Conservation (phyloP, 495 filamentous ascomycete species). For the Aspergillus asperescens region DNA sequence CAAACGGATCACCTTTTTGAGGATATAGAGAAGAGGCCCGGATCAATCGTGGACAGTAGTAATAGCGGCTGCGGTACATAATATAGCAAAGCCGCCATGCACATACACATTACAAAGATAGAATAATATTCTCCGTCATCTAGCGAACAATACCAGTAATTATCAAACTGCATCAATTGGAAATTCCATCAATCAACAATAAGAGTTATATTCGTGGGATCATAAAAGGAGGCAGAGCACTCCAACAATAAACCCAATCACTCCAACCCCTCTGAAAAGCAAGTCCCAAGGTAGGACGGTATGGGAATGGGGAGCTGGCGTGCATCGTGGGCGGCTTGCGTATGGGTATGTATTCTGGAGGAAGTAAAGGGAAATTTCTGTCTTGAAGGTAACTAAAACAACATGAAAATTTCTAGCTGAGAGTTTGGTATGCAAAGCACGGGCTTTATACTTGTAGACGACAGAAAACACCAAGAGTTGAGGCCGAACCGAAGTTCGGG, state of each 20-base stretch:
- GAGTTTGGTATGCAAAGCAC: no score
- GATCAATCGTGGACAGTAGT: background rate
- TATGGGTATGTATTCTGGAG: no score
- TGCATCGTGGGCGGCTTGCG: no score
- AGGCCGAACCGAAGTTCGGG: background rate
- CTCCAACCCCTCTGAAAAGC: no score
- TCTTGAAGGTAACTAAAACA: no score
- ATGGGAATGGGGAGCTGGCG: no score
- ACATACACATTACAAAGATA: background rate
- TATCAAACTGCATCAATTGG: background rate
- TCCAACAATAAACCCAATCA: no score
- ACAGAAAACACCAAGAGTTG: background rate
- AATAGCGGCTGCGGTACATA: background rate
- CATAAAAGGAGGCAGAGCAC: no score
- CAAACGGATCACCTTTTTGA: conserved; percentile 10
- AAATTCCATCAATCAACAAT: background rate
- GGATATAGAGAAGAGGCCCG: background rate
- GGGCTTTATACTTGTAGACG: background rate
- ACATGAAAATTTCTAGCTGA: no score
- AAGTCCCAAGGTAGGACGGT: no score
- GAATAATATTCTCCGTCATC: background rate
- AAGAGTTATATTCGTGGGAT: background rate
- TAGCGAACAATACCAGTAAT: background rate
- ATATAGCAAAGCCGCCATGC: background rate
- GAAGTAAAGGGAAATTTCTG: no score